Base-by-base conservation (phyloP, 1,284 basidiomycete genomes). In the Thelephora terrestris region DNA sequence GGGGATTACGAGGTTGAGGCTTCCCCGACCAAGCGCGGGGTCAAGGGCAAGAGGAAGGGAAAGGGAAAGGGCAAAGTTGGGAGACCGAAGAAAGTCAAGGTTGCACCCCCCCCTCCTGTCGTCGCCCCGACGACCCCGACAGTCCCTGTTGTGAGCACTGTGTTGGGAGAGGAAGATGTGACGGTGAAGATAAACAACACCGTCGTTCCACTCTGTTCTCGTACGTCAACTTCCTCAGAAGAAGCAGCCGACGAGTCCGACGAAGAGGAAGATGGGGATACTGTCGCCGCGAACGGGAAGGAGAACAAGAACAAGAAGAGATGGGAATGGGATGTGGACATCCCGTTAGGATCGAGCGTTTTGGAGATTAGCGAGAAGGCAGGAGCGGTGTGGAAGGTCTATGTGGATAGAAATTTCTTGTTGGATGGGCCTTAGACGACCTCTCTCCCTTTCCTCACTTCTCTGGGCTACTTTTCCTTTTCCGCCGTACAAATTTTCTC, bases 311-410 rank as follows among this genome's bases (percentile, higher is more conserved):
- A 50, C 20, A 20, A 17, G 6, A 51, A 53, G 16, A 61, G 25
- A 5, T 32, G 63, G 2, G 67, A 70, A 47, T 85, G 83, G 84
- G 70, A 71, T 53, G 61, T 82, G 17, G 70, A 71, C 17, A 59
- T 84, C 17, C 67, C 71, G 2, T 57, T 67, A 6, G 83, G 84
- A 4, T 57, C 65, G 16, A 82, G 75, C 54, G 62, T 75, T 14
- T 57, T 86, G 35, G 83, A 86, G 60, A 64, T 86, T n/a, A 81
- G 83, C 17, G 82, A 84, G 66, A 75, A 74, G 56, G 78, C 73
- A 29, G 79, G 78, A 18, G 60, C 75, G 56, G 62, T 73, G 45
- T 85, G 81, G 84, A 83, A 78, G 60, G 69, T 82, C 35, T 81
- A 81, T 62, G 63, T 78, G 45, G 78, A 84, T 52, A 66, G 76